Evolutionary conservation across 2,329 filamentous ascomycete species (phyloP).

Genomic region (Xylaria multiplex): DNA sequence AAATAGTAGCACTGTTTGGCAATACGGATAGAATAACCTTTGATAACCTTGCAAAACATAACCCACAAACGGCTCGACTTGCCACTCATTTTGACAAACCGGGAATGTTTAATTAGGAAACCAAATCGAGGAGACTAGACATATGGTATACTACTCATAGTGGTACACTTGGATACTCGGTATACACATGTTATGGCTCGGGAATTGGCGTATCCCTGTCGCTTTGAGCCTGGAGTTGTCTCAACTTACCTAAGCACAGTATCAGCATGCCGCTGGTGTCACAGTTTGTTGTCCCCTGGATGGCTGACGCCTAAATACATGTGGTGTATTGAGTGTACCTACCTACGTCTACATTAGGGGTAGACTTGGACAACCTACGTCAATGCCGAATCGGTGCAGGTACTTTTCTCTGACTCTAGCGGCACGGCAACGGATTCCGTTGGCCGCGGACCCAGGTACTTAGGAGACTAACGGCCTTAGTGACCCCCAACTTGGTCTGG

Average conservation of each 20-base stretch:
- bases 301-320: no score
- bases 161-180: background rate
- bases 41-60: background rate
- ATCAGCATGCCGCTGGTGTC: background rate
- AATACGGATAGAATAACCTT: background rate
- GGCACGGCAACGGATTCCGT: conserved; percentile 31
- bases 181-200: background rate
- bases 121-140: conserved; percentile 3
- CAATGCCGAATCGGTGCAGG: conserved; percentile 23
- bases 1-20: conserved; percentile 16
- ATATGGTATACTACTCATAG: background rate
- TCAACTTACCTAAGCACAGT: background rate
- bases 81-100: conserved; percentile 29
- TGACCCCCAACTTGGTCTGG: background rate
- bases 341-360: no score
- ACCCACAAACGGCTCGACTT: conserved; percentile 30
- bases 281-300: background rate
- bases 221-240: conserved; percentile 8
- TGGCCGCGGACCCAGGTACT: conserved; percentile 10
- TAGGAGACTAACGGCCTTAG: conserved; percentile 13
- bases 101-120: conserved; percentile 34
- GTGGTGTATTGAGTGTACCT: no score
- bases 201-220: background rate
- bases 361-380: conserved; percentile 13
- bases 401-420: conserved; percentile 26